Percentiles rank a stretch among this genome's conserved stretches.
Conservation (phyloP, 495 filamentous ascomycete genomes). For the Penicillium manginii region DNA sequence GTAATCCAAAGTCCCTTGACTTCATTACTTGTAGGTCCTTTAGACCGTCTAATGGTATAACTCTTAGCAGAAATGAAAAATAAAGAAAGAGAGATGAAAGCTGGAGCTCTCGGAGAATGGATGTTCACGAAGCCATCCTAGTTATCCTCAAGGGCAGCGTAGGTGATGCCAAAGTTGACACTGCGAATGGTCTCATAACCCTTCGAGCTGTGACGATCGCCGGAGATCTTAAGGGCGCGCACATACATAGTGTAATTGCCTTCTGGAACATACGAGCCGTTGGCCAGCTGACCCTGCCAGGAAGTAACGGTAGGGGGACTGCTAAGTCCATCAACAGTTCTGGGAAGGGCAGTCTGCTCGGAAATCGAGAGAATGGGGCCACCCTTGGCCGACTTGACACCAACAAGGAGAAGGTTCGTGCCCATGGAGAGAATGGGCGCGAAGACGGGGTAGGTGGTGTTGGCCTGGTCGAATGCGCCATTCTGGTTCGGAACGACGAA, state of each 20-base stretch:
- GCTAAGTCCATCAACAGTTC: not conserved
- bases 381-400: slow-evolving; percentile 27
- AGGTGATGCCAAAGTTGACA: slow-evolving; percentile 15
- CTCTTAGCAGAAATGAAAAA: too few species aligned
- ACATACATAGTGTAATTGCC: slow-evolving; percentile 30
- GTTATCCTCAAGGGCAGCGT: not conserved
- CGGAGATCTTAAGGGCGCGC: slow-evolving; percentile 29
- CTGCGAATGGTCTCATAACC: slow-evolving; percentile 25
- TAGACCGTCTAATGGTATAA: too few species aligned
- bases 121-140: not conserved
- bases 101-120: not conserved
- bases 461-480: not conserved
- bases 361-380: not conserved
- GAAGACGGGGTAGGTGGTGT: slow-evolving; percentile 20
- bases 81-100: too few species aligned
- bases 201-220: slow-evolving; percentile 9
- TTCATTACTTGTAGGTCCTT: too few species aligned
- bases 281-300: slow-evolving; percentile 27
- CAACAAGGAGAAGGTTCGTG: slow-evolving; percentile 21
- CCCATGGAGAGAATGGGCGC: slow-evolving; percentile 28
- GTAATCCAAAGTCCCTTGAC: too few species aligned
- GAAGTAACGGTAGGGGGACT: not conserved
- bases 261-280: slow-evolving; percentile 32
- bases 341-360: not conserved
- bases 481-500: not conserved